Base-by-base conservation (phyloP, 2,329 filamentous ascomycete genomes). In the Orbilia quercus region DNA sequence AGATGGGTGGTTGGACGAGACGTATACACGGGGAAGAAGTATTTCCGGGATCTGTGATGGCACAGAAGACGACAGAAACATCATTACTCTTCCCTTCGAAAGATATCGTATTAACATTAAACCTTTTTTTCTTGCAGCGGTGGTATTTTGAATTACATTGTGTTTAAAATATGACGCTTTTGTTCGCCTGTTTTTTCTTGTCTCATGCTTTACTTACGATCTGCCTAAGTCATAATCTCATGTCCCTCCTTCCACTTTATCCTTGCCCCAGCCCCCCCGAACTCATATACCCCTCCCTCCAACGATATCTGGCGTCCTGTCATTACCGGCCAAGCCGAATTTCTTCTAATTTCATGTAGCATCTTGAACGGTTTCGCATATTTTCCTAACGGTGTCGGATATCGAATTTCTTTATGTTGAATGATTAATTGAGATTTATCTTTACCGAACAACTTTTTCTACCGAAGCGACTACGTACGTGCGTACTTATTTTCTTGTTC, bases 1-100 rank as follows among this genome's bases (percentile, higher is more conserved):
- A 71, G 76, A 45, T 78, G 76, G 76, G 76, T 78, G 22, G 70
- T 77, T 55, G 76, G 76, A 31, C 70, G 73, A 60, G 76, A 77
- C 42, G 75, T 76, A 57, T 76, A 77, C 60, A 76, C 75, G 31
- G 76, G 74, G 36, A 75, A 77, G 72, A 66, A 63, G 71, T 77
- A 77, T 54, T 75, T 71, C 59, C 74, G 76, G 51, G 48, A 67
- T 65, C 74, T 77, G 63, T 77, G 71, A 76, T 53, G 9, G 40
- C 18, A 65, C 51, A 25, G 7, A 31, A 71, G 25, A 51, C 50
- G 58, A 71, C 58, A 58, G 50, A 22, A 54, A 31, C 57, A 60
- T 23, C n/a, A 59, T 38, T 45, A 55, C 50, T 64, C 54, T 71
- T 72, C 51, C 66, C 47, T 72, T 72, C 67, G 25, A 45, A 51